A percentile compares a stretch with the other conserved stretches of the same genome.
Conservation (phyloP, 169 alveolate species). For the Fabrea salina region DNA sequence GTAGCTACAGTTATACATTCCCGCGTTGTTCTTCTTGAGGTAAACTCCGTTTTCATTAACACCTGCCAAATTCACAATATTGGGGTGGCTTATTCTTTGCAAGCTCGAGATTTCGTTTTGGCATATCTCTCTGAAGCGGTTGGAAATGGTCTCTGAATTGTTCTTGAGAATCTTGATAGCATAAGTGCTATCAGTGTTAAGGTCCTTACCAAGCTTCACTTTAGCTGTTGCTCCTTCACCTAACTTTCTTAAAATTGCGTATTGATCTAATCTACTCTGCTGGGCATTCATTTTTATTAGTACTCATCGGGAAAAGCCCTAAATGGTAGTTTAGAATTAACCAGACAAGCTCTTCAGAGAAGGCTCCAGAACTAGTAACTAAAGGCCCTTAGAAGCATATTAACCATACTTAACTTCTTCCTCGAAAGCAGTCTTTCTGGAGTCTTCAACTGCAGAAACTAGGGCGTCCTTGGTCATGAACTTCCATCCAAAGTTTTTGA, state of each 20-base stretch:
- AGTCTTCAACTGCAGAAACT: too few species aligned
- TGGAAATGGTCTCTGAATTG: not conserved
- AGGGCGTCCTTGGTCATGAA: too few species aligned
- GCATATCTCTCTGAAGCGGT: not conserved
- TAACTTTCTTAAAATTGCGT: constrained; percentile 30
- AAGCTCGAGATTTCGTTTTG: constrained; percentile 39
- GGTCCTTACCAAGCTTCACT: constrained; percentile 41
- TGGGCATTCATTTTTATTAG: not conserved
- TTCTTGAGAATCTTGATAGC: constrained; percentile 50
- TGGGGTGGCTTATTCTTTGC: constrained; percentile 45
- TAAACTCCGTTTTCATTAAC: constrained; percentile 29
- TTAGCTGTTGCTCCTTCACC: constrained; percentile 48
- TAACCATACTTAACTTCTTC: too few species aligned
- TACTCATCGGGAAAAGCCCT: too few species aligned
- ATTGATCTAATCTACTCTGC: constrained; percentile 29
- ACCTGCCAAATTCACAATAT: constrained; percentile 35
- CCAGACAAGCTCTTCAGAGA: too few species aligned
- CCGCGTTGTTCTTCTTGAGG: constrained; percentile 32
- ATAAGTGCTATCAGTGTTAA: not conserved
- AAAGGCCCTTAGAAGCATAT: too few species aligned
- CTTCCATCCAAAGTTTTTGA: too few species aligned
- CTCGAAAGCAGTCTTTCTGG: too few species aligned
- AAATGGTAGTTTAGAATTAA: too few species aligned
- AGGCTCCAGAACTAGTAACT: too few species aligned
- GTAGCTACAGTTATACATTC: constrained; percentile 32